A percentile compares a stretch with the other conserved stretches of the same genome.
These are phyloP conservation scores for Cercospora citrullina DNA, from an alignment of 2,329 filamentous ascomycete species.

Conservation along the genomic window DNA sequence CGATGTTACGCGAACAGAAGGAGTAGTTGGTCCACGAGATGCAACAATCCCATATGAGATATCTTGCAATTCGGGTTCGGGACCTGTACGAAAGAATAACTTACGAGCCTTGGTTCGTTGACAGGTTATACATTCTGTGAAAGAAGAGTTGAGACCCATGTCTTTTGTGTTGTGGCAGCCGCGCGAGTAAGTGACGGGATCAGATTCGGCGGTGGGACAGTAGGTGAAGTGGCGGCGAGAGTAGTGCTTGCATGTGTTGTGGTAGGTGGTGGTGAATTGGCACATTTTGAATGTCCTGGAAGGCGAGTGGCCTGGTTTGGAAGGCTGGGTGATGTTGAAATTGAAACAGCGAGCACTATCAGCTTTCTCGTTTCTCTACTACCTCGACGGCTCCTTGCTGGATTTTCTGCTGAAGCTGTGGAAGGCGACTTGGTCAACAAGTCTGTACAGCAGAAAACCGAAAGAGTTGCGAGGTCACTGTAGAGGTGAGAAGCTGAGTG, in stretches of 20 bases:
- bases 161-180: slow-evolving; percentile 10
- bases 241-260: slow-evolving; percentile 13
- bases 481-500: slow-evolving; percentile 5
- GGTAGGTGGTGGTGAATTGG: slow-evolving; percentile 9
- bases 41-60: slow-evolving; percentile 12
- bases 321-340: background rate
- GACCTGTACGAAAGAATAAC: background rate
- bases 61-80: background rate
- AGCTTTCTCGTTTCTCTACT: background rate
- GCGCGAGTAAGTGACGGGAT: background rate
- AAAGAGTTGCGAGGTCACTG: slow-evolving; percentile 1
- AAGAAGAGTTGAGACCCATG: slow-evolving; percentile 1
- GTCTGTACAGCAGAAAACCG: background rate
- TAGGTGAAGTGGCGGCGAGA: slow-evolving; percentile 1
- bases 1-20: background rate
- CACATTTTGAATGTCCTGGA: background rate
- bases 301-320: background rate
- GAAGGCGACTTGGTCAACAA: background rate
- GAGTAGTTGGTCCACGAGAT: background rate
- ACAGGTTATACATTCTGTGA: slow-evolving; percentile 1
- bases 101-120: slow-evolving; percentile 1
- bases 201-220: background rate
- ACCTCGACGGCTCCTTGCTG: background rate
- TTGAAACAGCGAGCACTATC: background rate
- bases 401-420: background rate